These are phyloP conservation scores for Intubia oerlemansii DNA, from an alignment of 2,329 filamentous ascomycete species.

Conservation along the genomic window DNA sequence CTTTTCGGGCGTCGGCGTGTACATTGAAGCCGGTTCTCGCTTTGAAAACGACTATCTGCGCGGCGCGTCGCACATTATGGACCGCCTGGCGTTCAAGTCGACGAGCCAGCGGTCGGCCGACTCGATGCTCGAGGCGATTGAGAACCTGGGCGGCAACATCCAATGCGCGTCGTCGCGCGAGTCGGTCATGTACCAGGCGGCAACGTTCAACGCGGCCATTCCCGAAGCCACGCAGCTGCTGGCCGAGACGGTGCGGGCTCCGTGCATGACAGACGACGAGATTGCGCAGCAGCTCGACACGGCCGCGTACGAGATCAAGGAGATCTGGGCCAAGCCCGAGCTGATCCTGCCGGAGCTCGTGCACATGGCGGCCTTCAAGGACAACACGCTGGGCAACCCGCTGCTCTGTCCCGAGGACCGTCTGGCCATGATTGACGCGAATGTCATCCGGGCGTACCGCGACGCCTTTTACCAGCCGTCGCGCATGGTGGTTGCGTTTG, in stretches of 20 bases:
- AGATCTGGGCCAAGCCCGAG: conserved; percentile 96
- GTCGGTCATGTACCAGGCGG: conserved; percentile 96
- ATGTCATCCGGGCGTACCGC: conserved; percentile 58
- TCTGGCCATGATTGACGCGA: conserved; percentile 49
- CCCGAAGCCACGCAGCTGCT: conserved; percentile 63
- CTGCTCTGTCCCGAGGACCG: conserved; percentile 77
- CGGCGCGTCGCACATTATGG: conserved; percentile 90
- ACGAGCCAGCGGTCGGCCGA: conserved; percentile 54
- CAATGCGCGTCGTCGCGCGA: conserved; percentile 92
- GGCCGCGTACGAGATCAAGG: conserved; percentile 83
- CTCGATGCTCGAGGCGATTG: conserved; percentile 70
- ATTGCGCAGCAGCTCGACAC: conserved; percentile 74
- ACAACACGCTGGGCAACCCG: conserved; percentile 90
- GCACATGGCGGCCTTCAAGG: conserved; percentile 86
- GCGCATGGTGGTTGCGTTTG: conserved; percentile 84
- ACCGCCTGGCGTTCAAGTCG: conserved; percentile 83
- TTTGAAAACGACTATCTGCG: conserved; percentile 74
- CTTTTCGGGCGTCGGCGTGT: conserved; percentile 88
- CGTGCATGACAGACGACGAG: conserved; percentile 67
- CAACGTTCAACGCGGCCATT: conserved; percentile 88
- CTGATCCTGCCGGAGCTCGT: conserved; percentile 88
- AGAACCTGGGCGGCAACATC: conserved; percentile 82
- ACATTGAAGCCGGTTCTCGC: conserved; percentile 83
- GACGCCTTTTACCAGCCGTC: conserved; percentile 74
- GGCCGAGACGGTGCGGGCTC: conserved; percentile 82